Evolutionary conservation across 2,329 filamentous ascomycete genomes (phyloP), one percentile per base, ranked within the genome.

Genomic region (Exophiala lecanii-corni): DNA sequence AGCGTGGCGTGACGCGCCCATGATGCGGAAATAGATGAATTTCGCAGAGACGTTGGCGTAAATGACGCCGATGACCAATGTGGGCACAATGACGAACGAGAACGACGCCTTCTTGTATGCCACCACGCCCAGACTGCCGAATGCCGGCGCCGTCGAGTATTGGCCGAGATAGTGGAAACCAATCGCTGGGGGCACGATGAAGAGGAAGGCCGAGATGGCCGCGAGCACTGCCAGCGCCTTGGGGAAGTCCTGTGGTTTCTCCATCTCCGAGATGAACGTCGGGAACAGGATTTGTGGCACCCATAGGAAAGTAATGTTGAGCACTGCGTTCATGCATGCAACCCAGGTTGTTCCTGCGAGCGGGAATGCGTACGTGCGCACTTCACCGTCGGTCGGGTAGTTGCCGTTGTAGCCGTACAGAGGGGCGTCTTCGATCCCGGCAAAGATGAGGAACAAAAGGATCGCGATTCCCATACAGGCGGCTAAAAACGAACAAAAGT

Each of bases 271-370:
- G 57, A 74, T 73, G 57, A 74, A 74, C 10, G 67, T 69, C 1
- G 71, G 71, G 56, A 74, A 73, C 18, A 74, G 64, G 43, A 73
- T 73, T 46, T 74, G 71, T 2, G 71, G 70, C 1, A 73, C 68
- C 70, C 69, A 73, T 34, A 72, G 59, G 54, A 72, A 73, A 12
- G 69, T 71, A 48, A 71, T 69, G 50, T 71, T 73, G 9, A 73
- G 52, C 1, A 73, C 69, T 10, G 71, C 71, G 40, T 74, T 74
- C 65, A 73, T 68, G 54, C 66, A 70, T 1, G 56, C 61, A 5
- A 74, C 66, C 59, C 63, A 74, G 2, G 63, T 70, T 1, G 70
- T 73, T 9, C 68, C 70, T 2, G 64, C 55, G 1, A 62, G 62
- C 12, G 71, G 70, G 55, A 72, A 72, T 5, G 69, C 69, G 43